These are phyloP conservation scores for Dactylonectria macrodidyma DNA, from an alignment of 2,329 filamentous ascomycete species.

Conservation along the genomic window DNA sequence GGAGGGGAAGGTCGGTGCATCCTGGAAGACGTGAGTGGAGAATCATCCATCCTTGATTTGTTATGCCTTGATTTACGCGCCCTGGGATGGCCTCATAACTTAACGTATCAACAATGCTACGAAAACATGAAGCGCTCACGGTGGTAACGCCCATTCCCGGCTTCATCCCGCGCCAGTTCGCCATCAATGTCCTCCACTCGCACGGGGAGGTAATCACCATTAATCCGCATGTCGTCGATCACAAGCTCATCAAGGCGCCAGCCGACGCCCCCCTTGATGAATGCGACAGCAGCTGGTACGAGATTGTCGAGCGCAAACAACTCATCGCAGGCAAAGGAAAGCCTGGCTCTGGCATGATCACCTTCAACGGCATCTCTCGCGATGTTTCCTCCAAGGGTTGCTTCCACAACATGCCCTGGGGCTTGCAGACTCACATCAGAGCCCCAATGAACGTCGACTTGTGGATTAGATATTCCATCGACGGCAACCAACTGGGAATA, in stretches of 20 bases:
- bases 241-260: conserved; percentile 75
- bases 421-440: conserved; percentile 79
- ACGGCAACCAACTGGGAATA: conserved; percentile 76
- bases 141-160: conserved; percentile 78
- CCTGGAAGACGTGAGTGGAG: no score
- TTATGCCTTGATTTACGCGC: no score
- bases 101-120: conserved; percentile 60
- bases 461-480: conserved; percentile 77
- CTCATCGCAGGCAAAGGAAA: no score
- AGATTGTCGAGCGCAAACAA: conserved; percentile 77
- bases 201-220: conserved; percentile 79
- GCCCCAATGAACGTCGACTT: conserved; percentile 77
- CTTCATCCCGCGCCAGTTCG: conserved; percentile 79
- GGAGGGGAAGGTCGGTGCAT: no score
- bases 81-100: no score
- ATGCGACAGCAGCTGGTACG: conserved; percentile 82
- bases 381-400: conserved; percentile 79
- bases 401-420: conserved; percentile 81
- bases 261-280: conserved; percentile 78
- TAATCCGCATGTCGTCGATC: conserved; percentile 76
- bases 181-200: conserved; percentile 79
- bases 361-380: conserved; percentile 73
- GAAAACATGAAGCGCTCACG: conserved; percentile 76
- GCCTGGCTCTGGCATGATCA: conserved; percentile 45
- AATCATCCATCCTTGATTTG: no score